Conservation (phyloP, 2,329 filamentous ascomycete genomes). For the Epichloe festucae region DNA sequence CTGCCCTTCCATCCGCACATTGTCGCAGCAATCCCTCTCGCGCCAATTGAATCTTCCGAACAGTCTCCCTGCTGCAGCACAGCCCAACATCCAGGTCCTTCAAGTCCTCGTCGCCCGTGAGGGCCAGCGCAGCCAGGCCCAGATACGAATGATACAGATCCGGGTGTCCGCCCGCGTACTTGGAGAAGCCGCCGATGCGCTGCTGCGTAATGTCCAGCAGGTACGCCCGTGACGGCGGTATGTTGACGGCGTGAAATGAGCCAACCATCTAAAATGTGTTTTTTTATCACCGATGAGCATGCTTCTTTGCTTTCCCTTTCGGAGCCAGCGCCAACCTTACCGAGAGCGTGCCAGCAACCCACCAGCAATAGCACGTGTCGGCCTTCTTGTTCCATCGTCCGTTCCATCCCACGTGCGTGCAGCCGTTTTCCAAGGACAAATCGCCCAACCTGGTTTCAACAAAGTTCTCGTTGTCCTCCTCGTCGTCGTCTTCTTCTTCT, state of each 20-base stretch:
- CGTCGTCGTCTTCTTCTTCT: conserved; percentile 30
- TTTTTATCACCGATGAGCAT: background rate
- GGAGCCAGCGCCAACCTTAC: conserved; percentile 16
- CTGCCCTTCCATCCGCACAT: conserved; percentile 3
- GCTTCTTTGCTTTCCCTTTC: background rate
- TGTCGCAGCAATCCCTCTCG: conserved; percentile 23
- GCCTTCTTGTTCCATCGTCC: conserved; percentile 82
- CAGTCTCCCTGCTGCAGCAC: conserved; percentile 55
- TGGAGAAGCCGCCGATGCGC: conserved; percentile 70
- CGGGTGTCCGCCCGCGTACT: conserved; percentile 52
- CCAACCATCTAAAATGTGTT: conserved; percentile 39
- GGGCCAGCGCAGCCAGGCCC: conserved; percentile 65
- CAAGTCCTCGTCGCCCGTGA: conserved; percentile 57
- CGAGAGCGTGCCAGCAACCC: conserved; percentile 57
- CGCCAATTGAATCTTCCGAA: conserved; percentile 34
- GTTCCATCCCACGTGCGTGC: conserved; percentile 62
- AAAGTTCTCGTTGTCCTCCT: conserved; percentile 29
- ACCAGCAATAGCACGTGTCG: conserved; percentile 95
- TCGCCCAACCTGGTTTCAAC: conserved; percentile 22
- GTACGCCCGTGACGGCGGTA: conserved; percentile 55
- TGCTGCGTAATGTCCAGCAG: conserved; percentile 81
- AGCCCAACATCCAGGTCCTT: conserved; percentile 61
- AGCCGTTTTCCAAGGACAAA: conserved; percentile 18
- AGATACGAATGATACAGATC: conserved; percentile 85
- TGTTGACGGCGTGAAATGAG: conserved; percentile 43